Percentiles rank a stretch among this genome's conserved stretches.
phyloP scores from a whole-genome alignment of 352 stramenopile genomes.

The Pythium coloratum region DNA sequence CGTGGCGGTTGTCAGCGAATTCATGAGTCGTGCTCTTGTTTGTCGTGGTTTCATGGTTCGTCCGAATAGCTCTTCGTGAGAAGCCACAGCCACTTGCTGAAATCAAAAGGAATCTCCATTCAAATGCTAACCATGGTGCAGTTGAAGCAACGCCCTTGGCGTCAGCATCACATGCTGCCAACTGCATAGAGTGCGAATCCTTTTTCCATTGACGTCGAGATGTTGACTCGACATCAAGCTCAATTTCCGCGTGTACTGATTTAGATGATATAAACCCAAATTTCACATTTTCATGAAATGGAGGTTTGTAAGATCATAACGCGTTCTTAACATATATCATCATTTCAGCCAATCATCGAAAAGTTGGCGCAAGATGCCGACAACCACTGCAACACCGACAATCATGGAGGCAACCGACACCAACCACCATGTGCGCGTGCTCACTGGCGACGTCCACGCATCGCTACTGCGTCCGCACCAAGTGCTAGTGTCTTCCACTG shows the following conservation, averaged over 20 bases:
- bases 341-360: slow-evolving; percentile 5
- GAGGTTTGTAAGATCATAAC: neutral
- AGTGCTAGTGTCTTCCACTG: slow-evolving; percentile 34
- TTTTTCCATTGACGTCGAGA: neutral
- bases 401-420: neutral
- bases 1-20: too few relatives aligned
- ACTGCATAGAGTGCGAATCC: neutral
- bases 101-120: too few relatives aligned
- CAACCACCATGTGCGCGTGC: slow-evolving; percentile 11
- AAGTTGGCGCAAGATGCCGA: neutral
- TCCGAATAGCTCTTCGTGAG: too few relatives aligned
- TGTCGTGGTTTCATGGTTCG: too few relatives aligned
- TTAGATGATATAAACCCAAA: neutral
- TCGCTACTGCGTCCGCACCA: slow-evolving; percentile 52
- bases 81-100: too few relatives aligned
- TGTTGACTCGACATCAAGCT: neutral
- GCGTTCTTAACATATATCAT: neutral
- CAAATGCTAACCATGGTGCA: too few relatives aligned
- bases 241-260: neutral
- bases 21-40: too few relatives aligned
- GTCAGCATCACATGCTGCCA: neutral
- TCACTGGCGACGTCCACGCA: slow-evolving; percentile 27
- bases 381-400: slow-evolving; percentile 3
- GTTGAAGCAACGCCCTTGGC: too few relatives aligned
- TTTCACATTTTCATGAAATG: neutral